phyloP scores from a whole-genome alignment of 257 asterid genomes.

The Solanum infundibuliforme region DNA sequence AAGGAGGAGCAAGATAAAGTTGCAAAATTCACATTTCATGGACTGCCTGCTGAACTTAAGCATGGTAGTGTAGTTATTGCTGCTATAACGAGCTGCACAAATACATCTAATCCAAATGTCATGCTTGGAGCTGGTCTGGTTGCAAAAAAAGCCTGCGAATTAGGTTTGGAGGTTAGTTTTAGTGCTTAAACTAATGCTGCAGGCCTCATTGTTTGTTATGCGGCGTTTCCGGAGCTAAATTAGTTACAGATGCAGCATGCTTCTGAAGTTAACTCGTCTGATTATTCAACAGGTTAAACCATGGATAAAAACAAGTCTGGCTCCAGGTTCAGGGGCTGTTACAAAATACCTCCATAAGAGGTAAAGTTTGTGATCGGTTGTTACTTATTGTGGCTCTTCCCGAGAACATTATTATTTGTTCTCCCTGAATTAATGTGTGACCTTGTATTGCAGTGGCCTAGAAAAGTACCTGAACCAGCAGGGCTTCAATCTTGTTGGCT shows the following conservation, averaged over 20 bases:
- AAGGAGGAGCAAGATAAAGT: constrained; percentile 74
- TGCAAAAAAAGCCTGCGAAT: constrained; percentile 86
- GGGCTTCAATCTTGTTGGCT: constrained; percentile 87
- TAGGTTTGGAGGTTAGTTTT: constrained; percentile 77
- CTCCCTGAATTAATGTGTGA: background rate
- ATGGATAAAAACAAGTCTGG: constrained; percentile 95
- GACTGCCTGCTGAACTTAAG: constrained; percentile 74
- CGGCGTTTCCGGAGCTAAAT: background rate
- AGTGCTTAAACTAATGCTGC: background rate
- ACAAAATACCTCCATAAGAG: constrained; percentile 78
- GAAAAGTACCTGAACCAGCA: constrained; percentile 76
- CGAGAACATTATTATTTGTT: background rate
- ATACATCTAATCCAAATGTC: constrained; percentile 96
- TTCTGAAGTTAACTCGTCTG: background rate
- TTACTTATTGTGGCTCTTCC: background rate
- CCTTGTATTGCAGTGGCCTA: constrained; percentile 51
- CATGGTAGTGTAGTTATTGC: constrained; percentile 95
- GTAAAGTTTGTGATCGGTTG: constrained; percentile 19
- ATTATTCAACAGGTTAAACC: constrained; percentile 67
- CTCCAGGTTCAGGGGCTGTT: constrained; percentile 98
- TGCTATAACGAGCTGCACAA: constrained; percentile 91
- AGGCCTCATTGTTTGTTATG: background rate
- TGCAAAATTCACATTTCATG: constrained; percentile 55
- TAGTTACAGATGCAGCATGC: background rate
- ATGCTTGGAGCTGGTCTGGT: constrained; percentile 99